Evolutionary conservation across 2,329 filamentous ascomycete species (phyloP).

Genomic region (Diaporthe sp.): DNA sequence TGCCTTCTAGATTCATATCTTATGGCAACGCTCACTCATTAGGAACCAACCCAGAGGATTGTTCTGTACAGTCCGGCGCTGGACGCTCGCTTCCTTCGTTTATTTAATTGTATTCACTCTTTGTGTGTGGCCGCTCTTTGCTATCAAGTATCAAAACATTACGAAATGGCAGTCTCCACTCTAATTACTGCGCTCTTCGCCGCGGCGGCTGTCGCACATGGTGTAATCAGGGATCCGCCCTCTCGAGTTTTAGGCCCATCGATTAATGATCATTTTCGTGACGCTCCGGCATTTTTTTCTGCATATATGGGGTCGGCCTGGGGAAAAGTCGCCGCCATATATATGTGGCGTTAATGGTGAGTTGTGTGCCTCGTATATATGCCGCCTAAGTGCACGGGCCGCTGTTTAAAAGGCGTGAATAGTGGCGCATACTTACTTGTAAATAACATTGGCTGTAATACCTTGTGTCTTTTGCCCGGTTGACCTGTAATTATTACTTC

Average conservation of each 20-base stretch:
- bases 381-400: too few relatives aligned
- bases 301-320: too few relatives aligned
- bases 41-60: neutral
- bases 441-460: too few relatives aligned
- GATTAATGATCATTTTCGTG: too few relatives aligned
- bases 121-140: neutral
- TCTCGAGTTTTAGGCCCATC: constrained; percentile 13
- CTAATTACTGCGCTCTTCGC: neutral
- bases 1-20: neutral
- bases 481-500: too few relatives aligned
- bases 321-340: too few relatives aligned
- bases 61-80: constrained; percentile 1
- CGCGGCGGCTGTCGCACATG: neutral
- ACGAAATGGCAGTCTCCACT: neutral
- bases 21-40: neutral
- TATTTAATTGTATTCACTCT: constrained; percentile 21
- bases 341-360: too few relatives aligned
- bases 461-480: too few relatives aligned
- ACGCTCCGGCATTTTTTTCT: too few relatives aligned
- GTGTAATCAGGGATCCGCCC: constrained; percentile 10
- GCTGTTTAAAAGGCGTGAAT: too few relatives aligned
- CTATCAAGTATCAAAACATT: neutral
- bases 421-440: too few relatives aligned
- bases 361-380: too few relatives aligned
- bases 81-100: constrained; percentile 6